Evolutionary conservation across 768 basidiomycete species (phyloP).

Genomic region (Boletus rubescentipes): DNA sequence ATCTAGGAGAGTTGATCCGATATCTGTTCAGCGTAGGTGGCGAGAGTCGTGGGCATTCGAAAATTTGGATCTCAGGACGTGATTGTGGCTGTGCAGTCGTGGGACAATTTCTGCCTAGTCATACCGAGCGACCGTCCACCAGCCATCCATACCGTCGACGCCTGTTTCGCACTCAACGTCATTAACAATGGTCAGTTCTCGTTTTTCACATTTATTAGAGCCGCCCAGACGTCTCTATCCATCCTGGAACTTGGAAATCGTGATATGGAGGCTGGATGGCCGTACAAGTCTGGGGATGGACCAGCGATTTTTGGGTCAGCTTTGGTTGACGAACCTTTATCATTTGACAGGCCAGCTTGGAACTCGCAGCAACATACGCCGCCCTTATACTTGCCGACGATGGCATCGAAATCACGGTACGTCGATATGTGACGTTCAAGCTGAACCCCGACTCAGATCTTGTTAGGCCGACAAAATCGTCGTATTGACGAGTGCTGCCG

Average conservation of each 20-base stretch:
- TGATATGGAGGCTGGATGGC: conserved; percentile 21
- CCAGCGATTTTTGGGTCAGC: background rate
- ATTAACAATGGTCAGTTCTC: conserved; percentile 28
- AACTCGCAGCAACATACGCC: conserved; percentile 94
- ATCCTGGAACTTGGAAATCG: background rate
- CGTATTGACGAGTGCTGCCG: conserved; percentile 81
- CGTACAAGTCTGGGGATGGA: conserved; percentile 10
- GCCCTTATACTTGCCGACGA: conserved; percentile 99
- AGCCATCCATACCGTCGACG: conserved; percentile 17
- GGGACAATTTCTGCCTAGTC: conserved; percentile 5
- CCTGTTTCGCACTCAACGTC: conserved; percentile 5
- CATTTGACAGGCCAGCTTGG: conserved; percentile 48
- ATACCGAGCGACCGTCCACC: background rate
- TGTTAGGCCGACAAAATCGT: conserved; percentile 88
- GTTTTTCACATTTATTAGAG: background rate
- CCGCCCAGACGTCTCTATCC: background rate
- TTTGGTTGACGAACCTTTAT: conserved; percentile 12
- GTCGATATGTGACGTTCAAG: conserved; percentile 34
- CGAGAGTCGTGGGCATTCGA: too few relatives aligned
- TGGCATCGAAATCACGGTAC: conserved; percentile 92
- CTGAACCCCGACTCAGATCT: background rate
- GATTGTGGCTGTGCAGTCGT: conserved; percentile 18
- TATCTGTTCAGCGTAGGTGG: too few relatives aligned
- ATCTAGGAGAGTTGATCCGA: too few relatives aligned
- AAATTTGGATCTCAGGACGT: too few relatives aligned